phyloP scores from a whole-genome alignment of 148 eudicot species.

The Vaccinium darrowii region DNA sequence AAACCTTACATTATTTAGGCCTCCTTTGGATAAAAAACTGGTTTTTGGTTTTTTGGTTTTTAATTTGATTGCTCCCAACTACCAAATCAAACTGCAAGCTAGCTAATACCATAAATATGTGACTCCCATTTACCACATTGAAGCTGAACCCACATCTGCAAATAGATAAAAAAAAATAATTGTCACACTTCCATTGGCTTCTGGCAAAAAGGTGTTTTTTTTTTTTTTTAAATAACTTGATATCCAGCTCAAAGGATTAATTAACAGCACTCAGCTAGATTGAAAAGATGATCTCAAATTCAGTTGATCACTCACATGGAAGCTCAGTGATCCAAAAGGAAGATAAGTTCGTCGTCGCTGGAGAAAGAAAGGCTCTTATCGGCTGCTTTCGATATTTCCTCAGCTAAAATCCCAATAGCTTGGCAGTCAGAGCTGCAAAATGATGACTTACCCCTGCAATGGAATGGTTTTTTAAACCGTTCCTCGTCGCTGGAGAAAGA shows the following conservation, averaged over 20 bases:
- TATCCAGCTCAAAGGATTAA: neutral
- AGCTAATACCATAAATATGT: neutral
- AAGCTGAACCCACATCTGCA: slow-evolving; percentile 4
- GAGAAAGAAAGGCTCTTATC: slow-evolving; percentile 1
- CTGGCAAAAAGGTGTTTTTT: neutral
- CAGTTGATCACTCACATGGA: neutral
- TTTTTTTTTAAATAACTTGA: no score
- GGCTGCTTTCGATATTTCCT: neutral
- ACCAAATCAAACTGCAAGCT: neutral
- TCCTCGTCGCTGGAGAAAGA: neutral
- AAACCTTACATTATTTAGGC: no score
- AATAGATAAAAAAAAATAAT: neutral
- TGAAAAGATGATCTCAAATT: neutral
- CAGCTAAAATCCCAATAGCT: slow-evolving; percentile 3
- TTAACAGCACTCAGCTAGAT: neutral
- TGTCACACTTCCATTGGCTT: neutral
- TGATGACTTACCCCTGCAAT: neutral
- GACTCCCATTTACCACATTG: neutral
- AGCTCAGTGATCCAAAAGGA: slow-evolving; percentile 1
- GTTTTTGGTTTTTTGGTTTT: no score
- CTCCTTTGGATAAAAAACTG: no score
- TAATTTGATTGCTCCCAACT: no score
- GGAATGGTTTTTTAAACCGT: neutral
- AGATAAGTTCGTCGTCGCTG: neutral
- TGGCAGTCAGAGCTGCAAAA: slow-evolving; percentile 12